A percentile compares a stretch with the other conserved stretches of the same genome.
These are phyloP conservation scores for Aspergillus bridgeri DNA, from an alignment of 495 filamentous ascomycete species.

Conservation along the genomic window DNA sequence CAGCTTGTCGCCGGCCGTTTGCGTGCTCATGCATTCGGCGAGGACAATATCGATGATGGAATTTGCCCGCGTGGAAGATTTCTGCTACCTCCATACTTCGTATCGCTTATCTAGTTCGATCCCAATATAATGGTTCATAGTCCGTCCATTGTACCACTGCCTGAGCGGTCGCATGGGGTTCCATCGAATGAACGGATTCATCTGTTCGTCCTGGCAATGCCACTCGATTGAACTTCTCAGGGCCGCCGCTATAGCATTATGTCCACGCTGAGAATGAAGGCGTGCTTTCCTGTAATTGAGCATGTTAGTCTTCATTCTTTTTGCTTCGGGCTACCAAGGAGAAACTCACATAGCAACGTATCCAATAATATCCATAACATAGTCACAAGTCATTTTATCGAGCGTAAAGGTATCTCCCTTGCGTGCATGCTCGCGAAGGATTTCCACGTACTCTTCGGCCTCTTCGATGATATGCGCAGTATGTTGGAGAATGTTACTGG, in stretches of 20 bases:
- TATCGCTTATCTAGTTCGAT: slow-evolving; percentile 7
- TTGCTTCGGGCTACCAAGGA: neutral
- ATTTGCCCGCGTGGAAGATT: neutral
- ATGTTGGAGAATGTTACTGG: neutral
- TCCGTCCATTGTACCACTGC: slow-evolving; percentile 5
- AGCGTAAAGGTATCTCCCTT: slow-evolving; percentile 1
- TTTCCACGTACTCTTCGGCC: neutral
- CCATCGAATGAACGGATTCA: neutral
- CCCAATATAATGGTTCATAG: neutral
- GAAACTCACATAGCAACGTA: slow-evolving; percentile 1
- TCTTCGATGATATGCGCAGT: neutral
- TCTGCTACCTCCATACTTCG: neutral
- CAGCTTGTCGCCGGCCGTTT: neutral
- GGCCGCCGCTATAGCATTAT: slow-evolving; percentile 3
- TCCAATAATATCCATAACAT: slow-evolving; percentile 6
- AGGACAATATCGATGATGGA: slow-evolving; percentile 7
- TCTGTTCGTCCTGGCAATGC: neutral
- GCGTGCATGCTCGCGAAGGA: neutral
- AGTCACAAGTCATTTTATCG: neutral
- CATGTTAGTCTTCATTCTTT: neutral
- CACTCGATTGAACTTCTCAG: neutral
- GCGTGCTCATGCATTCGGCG: slow-evolving; percentile 2
- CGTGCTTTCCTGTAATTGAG: neutral
- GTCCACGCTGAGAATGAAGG: neutral
- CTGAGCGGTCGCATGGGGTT: neutral